Evolutionary conservation across 2,329 filamentous ascomycete genomes (phyloP), one percentile per base, ranked within the genome.

Genomic region (Fusarium napiforme): DNA sequence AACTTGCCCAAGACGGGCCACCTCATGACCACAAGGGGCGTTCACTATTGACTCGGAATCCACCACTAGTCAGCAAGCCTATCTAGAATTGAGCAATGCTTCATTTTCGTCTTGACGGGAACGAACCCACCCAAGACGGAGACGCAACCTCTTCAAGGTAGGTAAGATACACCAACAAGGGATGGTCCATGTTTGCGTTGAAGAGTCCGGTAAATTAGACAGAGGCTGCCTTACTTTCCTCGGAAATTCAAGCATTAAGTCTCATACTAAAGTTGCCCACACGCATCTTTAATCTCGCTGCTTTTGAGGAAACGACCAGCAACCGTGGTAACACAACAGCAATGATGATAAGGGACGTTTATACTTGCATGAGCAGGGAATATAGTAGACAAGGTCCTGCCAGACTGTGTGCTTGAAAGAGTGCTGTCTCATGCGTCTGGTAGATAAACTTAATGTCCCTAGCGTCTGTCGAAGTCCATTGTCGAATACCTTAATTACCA

Each of bases 1-100:
- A 53, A 46, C 57, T 64, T 30, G 46, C 18, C 50, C 57, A 57
- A 61, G 40, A 55, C 32, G 52, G 49, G 40, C 36, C 36, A 23
- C 42, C 71, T 61, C 58, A 58, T 68, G 71, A 56, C 59, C 71
- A 52, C 61, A 74, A 62, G 59, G 71, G 71, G 71, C 67, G 71
- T 42, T 72, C 43, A 73, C 64, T 62, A 58, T 71, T 70, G 60
- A 67, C 46, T 46, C 37, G 42, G 37, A 52, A 50, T 66, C 55
- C 53, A 66, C 47, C 45, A 23, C 39, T 37, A 58, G 56, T n/a
- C 36, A 36, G n/a, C 15, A 53, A 43, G 30, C 34, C 42, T 56
- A 60, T 69, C 49, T 66, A 43, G 26, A 42, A 42, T 69, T 40
- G 26, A 68, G 45, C 28, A 50, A 40, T 64, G 57, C 58, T 47